Evolutionary conservation across 257 asterid genomes (phyloP), one percentile per base, ranked within the genome.

Genomic region (Solanum etuberosum): DNA sequence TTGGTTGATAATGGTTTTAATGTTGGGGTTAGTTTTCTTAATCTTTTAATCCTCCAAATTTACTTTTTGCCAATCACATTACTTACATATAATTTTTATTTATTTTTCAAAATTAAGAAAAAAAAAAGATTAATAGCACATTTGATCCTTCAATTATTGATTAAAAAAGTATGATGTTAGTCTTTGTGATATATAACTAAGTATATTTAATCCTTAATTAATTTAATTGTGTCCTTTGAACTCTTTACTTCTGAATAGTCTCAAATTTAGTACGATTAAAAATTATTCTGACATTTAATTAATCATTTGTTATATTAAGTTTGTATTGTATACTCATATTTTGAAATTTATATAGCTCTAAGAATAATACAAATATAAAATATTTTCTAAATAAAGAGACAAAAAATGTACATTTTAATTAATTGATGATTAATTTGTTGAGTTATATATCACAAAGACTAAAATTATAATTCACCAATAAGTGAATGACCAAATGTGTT

Each of bases 1-100:
- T 88, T 95, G 87, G 92, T 92, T 72, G 89, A 95, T 91, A 90
- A 93, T 80, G 93, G 92, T 32, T 93, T 88, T 90, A 95, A 97
- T 48, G 91, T 93, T 46, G 98, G 90, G 91, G 98, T 96, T 48
- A 86, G 91, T 92, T 9, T 86, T 38, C 20, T 29, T 32, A 20
- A 31, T 31, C 31, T 48, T 35, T 23, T 68, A 6, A 9, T 9
- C 20, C 5, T 43, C 42, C 27, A 78, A 78, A 15, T 54, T 54
- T 51, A 51, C 59, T 51, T 51, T 15, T 51, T 51, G 23, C 59
- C 23, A 54, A 54, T 72, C 46, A 34, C 4, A 2, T 72, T 8
- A 74, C 15, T 74, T 38, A 23, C 83, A 37, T 57, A 42, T 42
- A 35, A 35, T 35, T 35, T 35, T 35, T 5, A 35, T 35, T 35